Evolutionary conservation across 169 alveolate genomes (phyloP), one percentile per base, ranked within the genome.

Genomic region (Plasmodium vivax): DNA sequence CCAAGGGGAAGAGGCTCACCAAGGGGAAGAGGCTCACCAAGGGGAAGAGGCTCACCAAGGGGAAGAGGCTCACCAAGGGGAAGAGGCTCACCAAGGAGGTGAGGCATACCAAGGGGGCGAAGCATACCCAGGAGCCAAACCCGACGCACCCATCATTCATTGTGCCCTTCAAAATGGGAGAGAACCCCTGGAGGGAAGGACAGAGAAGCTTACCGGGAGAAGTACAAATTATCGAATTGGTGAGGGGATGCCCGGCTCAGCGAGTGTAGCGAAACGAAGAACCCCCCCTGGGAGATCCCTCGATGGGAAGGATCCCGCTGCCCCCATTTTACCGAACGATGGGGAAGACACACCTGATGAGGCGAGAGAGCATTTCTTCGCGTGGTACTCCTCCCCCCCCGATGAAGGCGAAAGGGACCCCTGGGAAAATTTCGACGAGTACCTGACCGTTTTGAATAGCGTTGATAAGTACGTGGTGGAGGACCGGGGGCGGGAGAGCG

Each of bases 401-500:
- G 83, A 71, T 71, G 92, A 62, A 5, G 80, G 30, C 27, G 23
- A 58, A 23, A 23, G n/a, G 51, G 56, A 84, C 9, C 58, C 34
- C 14, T 73, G 45, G 51, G 83, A 14, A 85, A 10, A 43, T 73
- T 32, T 85, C 43, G 62, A 74, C 12, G 34, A 56, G 27, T 85
- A 85, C 68, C 23, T 85, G 74, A 43, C 93, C 34, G 93, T 85
- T 36, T 85, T 85, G 54, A 85, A 85, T 85, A 58, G 54, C 10
- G 34, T 47, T 27, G 93, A 85, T 74, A 5, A 72, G 79, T 73
- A 45, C 16, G 30, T 3, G 32, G n/a, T 27, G 45, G 72, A 56
- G 47, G 93, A 85, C 41, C 30, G 14, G 38, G 93, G 80, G 38
- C 51, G 74, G 45, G 93, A 85, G 30, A 85, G 93, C 27, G 93